phyloP scores from a whole-genome alignment of 768 basidiomycete species.

The Dioszegia aurantiaca region DNA sequence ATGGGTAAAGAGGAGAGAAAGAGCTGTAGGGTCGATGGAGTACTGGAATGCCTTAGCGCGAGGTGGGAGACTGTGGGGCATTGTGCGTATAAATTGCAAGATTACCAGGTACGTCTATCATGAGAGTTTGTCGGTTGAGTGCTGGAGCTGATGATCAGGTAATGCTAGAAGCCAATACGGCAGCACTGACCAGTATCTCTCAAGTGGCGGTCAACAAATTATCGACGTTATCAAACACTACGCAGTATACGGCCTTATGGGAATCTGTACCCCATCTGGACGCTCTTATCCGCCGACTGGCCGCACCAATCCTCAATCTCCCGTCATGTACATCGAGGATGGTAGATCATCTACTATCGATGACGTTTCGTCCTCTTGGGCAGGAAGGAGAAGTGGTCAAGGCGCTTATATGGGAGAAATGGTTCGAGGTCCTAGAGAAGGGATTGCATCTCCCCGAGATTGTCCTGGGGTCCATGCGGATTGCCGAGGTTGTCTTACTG shows the following conservation, averaged over 20 bases:
- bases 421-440: constrained; percentile 32
- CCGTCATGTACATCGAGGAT: neutral
- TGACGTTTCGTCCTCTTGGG: neutral
- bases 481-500: neutral
- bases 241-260: neutral
- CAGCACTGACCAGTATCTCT: neutral
- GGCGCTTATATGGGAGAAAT: constrained; percentile 31
- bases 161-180: constrained; percentile 26
- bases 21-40: neutral
- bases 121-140: neutral
- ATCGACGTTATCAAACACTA: neutral
- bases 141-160: constrained; percentile 16
- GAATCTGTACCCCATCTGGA: neutral
- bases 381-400: neutral
- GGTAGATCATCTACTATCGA: neutral
- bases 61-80: constrained; percentile 4
- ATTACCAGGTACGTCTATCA: neutral
- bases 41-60: neutral
- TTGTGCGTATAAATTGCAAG: neutral
- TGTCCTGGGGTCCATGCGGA: neutral
- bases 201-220: neutral
- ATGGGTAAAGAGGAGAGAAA: neutral
- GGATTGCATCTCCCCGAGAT: constrained; percentile 3
- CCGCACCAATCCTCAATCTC: neutral
- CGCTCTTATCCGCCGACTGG: neutral